These are phyloP conservation scores for Alternaria infectoria DNA, from an alignment of 2,329 filamentous ascomycete species.

Conservation along the genomic window DNA sequence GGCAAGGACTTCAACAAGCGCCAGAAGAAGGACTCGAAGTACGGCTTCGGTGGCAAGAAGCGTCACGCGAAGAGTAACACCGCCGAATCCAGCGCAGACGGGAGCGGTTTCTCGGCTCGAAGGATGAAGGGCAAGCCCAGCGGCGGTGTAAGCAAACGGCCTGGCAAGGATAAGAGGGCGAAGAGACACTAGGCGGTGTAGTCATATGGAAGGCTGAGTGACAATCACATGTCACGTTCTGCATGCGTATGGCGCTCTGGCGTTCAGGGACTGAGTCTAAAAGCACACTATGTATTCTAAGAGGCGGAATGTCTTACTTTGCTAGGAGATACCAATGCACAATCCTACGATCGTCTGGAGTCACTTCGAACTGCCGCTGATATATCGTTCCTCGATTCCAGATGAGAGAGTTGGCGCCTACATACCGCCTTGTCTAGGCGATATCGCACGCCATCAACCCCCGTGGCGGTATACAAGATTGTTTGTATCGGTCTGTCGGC, in stretches of 20 bases:
- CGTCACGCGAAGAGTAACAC: constrained; percentile 88
- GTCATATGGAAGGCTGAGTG: neutral
- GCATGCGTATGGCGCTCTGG: constrained; percentile 36
- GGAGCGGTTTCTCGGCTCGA: constrained; percentile 79
- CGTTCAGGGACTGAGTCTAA: constrained; percentile 20
- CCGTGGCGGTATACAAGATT: neutral
- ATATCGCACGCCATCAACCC: neutral
- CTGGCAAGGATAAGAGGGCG: constrained; percentile 44
- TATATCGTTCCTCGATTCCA: neutral
- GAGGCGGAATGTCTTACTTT: constrained; percentile 1
- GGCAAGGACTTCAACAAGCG: constrained; percentile 69
- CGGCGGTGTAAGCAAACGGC: constrained; percentile 38
- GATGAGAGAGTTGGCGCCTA: neutral
- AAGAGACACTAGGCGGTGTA: constrained; percentile 33
- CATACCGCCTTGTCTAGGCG: neutral
- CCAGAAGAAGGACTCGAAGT: constrained; percentile 93
- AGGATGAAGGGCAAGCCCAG: constrained; percentile 74
- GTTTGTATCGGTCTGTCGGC: neutral
- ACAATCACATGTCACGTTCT: neutral
- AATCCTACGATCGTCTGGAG: neutral
- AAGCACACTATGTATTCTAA: constrained; percentile 15
- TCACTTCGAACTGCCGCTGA: neutral
- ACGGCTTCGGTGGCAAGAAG: constrained; percentile 96
- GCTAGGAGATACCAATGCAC: constrained; percentile 24
- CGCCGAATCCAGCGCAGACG: constrained; percentile 79